Evolutionary conservation across 768 basidiomycete species (phyloP), one percentile per base, ranked within the genome.

Genomic region (Multifurca ochricompacta): DNA sequence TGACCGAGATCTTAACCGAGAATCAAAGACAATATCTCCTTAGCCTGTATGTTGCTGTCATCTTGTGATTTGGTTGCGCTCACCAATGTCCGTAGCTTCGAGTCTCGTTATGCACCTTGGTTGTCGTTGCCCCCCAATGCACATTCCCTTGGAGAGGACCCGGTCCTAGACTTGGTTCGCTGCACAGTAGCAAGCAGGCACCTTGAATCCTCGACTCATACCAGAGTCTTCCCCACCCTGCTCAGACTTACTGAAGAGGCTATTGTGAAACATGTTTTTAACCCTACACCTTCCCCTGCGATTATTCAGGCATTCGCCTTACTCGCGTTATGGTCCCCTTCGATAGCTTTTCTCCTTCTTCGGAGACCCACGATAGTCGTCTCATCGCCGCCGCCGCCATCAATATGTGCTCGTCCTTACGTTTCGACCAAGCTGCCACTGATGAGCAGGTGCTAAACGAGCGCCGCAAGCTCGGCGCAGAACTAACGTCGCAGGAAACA

Each of bases 111-210:
- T 49, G 66, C 60, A 13, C 76, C 76, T 27, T 77, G 76, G 76
- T 50, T 77, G 19, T 68, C 67, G 46, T 57, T 76, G 10, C 71
- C 71, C 5, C 71, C 69, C 2, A 56, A 63, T 23, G 63, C 59
- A n/a, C n/a, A n/a, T n/a, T n/a, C n/a, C 31, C 64, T 64, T 7
- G 63, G 59, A 31, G 67, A 68, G 42, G 65, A 63, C 44, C 65
- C 70, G 14, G 60, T 77, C 23, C 63, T 77, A 14, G 69, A 73
- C 45, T 66, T 77, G 30, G 74, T 73, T 10, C 72, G 77, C 25
- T 77, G 76, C 54, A 73, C 73, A 35, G 62, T 77, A 23, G 71
- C 76, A 14, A 73, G 74, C 31, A 66, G 76, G 36, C 76, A 77
- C 60, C 61, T 77, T 1, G 70, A 72, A 16, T 60, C 66, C 14